phyloP scores from a whole-genome alignment of 352 stramenopile genomes.

The Blastocystis sp. region DNA sequence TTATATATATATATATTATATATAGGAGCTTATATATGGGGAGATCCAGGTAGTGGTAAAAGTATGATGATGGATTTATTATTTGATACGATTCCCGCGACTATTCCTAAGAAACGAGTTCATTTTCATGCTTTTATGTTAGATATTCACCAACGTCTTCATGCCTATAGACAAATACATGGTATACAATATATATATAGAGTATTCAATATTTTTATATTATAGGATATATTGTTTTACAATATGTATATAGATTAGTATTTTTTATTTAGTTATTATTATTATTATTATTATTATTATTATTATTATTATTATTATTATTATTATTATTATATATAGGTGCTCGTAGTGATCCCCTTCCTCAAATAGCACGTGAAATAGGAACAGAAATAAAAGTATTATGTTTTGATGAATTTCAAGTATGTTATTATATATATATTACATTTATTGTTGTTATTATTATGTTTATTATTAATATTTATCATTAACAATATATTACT shows the following conservation, averaged over 20 bases:
- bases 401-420: slow-evolving; percentile 93
- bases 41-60: slow-evolving; percentile 78
- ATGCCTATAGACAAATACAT: slow-evolving; percentile 64
- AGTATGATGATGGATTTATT: slow-evolving; percentile 86
- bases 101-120: slow-evolving; percentile 58
- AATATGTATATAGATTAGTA: background rate
- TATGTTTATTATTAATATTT: slow-evolving; percentile 47
- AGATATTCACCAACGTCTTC: slow-evolving; percentile 71
- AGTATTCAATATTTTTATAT: slow-evolving; percentile 53
- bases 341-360: slow-evolving; percentile 44
- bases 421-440: slow-evolving; percentile 43
- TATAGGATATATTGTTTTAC: background rate
- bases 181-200: slow-evolving; percentile 55
- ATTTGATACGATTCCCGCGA: slow-evolving; percentile 48
- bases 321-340: background rate
- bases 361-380: slow-evolving; percentile 58
- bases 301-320: too few relatives aligned
- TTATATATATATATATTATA: too few relatives aligned
- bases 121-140: slow-evolving; percentile 94
- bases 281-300: too few relatives aligned
- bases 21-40: slow-evolving; percentile 81
- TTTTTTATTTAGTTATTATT: background rate
- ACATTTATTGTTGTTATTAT: too few relatives aligned
- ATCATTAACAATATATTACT: too few relatives aligned
- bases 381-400: slow-evolving; percentile 65